Percentiles rank a stretch among this genome's conserved stretches.
These are phyloP conservation scores for Fusarium decemcellulare DNA, from an alignment of 2,329 filamentous ascomycete genomes.

Conservation along the genomic window DNA sequence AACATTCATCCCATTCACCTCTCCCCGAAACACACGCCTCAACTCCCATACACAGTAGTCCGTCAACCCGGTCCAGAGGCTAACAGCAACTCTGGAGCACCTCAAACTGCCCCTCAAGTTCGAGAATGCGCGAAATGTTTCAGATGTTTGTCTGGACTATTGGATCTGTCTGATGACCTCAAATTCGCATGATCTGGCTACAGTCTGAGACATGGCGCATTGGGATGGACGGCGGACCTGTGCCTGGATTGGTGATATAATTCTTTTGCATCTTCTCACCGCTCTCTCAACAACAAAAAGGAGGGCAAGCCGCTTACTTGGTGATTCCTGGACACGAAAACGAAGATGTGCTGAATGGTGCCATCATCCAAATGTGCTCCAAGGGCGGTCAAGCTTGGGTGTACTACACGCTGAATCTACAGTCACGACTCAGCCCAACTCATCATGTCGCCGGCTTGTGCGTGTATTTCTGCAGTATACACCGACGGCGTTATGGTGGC, in stretches of 20 bases:
- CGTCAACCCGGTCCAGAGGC: conserved; percentile 8
- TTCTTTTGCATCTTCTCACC: conserved; percentile 25
- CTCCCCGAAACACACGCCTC: conserved; percentile 1
- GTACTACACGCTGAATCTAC: neutral
- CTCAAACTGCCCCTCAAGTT: neutral
- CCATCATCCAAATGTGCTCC: neutral
- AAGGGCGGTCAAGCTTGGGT: neutral
- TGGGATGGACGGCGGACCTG: conserved; percentile 6
- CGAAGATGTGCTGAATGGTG: conserved; percentile 1
- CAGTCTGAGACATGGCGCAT: conserved; percentile 33
- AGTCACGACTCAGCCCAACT: neutral
- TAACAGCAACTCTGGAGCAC: neutral
- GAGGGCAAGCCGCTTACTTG: conserved; percentile 34
- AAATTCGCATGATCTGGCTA: conserved; percentile 6
- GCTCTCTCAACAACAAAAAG: conserved; percentile 33
- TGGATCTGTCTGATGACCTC: conserved; percentile 5
- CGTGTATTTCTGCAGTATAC: no score
- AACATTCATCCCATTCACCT: neutral
- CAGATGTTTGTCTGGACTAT: conserved; percentile 3
- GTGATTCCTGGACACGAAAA: conserved; percentile 21
- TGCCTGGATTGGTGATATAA: conserved; percentile 17
- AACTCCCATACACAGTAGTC: neutral
- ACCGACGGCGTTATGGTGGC: no score
- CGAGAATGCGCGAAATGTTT: conserved; percentile 8
- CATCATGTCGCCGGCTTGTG: no score